Conservation (phyloP, 78 protist genomes). For the Trichosphaerium sp. region DNA sequence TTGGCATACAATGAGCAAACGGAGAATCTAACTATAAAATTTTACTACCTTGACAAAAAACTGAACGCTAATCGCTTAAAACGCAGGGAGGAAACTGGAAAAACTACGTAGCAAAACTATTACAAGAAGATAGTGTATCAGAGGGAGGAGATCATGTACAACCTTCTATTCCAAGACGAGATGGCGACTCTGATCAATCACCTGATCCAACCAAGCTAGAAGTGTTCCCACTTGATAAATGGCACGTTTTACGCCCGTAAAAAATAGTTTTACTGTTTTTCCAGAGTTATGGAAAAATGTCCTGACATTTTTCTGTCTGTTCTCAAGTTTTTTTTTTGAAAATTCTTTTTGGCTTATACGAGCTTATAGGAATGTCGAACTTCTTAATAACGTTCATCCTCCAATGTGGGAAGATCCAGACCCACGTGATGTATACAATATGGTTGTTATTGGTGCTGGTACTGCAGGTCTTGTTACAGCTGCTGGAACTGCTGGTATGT, state of each 20-base stretch:
- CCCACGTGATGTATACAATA: slow-evolving; percentile 2
- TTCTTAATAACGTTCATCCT: slow-evolving; percentile 13
- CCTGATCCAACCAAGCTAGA: not conserved
- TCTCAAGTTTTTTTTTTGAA: too few relatives aligned
- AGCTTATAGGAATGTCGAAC: slow-evolving; percentile 4
- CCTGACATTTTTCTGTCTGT: too few relatives aligned
- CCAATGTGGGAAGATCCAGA: slow-evolving; percentile 2
- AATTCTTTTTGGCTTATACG: too few relatives aligned
- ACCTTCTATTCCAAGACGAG: not conserved
- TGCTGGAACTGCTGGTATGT: slow-evolving; percentile 5
- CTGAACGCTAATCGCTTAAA: too few relatives aligned
- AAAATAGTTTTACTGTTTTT: not conserved
- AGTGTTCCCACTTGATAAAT: not conserved
- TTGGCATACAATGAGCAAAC: not conserved
- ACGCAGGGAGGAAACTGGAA: not conserved
- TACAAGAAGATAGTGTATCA: too few relatives aligned
- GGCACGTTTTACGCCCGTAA: not conserved
- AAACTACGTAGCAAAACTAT: not conserved
- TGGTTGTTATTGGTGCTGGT: slow-evolving; percentile 54
- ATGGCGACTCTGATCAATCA: not conserved
- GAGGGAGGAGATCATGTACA: too few relatives aligned
- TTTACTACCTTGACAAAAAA: not conserved
- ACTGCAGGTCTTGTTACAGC: slow-evolving; percentile 47
- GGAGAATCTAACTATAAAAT: not conserved
- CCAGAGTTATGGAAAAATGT: not conserved